A percentile compares a stretch with the other conserved stretches of the same genome.
phyloP scores from a whole-genome alignment of 2,329 filamentous ascomycete species.

The Aspergillus novofumigatus region DNA sequence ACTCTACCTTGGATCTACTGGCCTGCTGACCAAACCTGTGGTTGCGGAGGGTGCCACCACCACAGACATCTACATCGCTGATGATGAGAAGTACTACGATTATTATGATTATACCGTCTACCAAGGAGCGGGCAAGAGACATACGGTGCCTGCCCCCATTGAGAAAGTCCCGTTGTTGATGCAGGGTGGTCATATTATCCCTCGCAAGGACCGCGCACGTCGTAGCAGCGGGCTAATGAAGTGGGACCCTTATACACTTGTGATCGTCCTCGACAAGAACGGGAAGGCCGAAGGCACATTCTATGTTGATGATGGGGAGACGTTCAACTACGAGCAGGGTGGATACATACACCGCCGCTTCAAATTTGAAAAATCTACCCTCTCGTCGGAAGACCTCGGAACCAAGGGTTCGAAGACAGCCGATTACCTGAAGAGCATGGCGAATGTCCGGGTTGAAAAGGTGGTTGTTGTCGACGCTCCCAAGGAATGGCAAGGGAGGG shows the following conservation, averaged over 20 bases:
- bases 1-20: conserved; percentile 83
- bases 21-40: conserved; percentile 88
- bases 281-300: conserved; percentile 75
- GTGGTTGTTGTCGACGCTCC: conserved; percentile 80
- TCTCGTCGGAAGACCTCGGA: conserved; percentile 68
- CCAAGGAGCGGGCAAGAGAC: conserved; percentile 64
- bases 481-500: conserved; percentile 63
- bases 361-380: conserved; percentile 54
- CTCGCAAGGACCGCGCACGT: conserved; percentile 81
- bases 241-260: conserved; percentile 90
- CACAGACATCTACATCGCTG: conserved; percentile 80
- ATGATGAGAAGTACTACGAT: conserved; percentile 87
- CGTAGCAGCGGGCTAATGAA: conserved; percentile 85
- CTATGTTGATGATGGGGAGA: conserved; percentile 91
- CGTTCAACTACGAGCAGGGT: conserved; percentile 79
- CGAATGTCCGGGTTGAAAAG: conserved; percentile 73
- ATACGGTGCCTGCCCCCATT: conserved; percentile 71
- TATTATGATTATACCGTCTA: conserved; percentile 85
- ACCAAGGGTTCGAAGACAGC: conserved; percentile 60
- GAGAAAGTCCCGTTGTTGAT: conserved; percentile 87
- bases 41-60: conserved; percentile 69
- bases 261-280: conserved; percentile 65
- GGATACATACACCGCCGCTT: conserved; percentile 87
- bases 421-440: conserved; percentile 75
- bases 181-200: conserved; percentile 88